A percentile compares a stretch with the other conserved stretches of the same genome.
Conservation (phyloP, 805 yeast genomes). For the Saccharomycopsis sp. region DNA sequence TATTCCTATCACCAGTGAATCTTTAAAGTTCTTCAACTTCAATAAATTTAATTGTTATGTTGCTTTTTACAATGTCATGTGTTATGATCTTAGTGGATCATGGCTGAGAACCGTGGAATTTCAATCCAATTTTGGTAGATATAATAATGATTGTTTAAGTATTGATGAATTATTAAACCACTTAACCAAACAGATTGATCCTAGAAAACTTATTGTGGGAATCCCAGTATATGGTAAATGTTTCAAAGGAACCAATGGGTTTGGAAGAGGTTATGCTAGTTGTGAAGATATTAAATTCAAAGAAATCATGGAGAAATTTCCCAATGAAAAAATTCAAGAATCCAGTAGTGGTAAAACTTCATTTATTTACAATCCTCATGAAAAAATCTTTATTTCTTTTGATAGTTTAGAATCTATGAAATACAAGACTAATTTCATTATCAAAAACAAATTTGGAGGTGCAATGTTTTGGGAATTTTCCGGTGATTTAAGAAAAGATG, state of each 20-base stretch:
- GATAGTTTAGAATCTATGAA: conserved; percentile 49
- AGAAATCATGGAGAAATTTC: conserved; percentile 36
- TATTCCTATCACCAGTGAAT: conserved; percentile 53
- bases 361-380: conserved; percentile 9
- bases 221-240: conserved; percentile 80
- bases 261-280: conserved; percentile 35
- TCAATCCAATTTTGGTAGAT: conserved; percentile 57
- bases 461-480: conserved; percentile 95
- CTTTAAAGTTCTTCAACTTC: conserved; percentile 34
- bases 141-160: conserved; percentile 31
- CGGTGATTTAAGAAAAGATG: conserved; percentile 43
- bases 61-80: conserved; percentile 78
- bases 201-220: conserved; percentile 59
- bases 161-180: conserved; percentile 36
- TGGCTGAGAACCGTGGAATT: conserved; percentile 57
- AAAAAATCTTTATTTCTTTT: conserved; percentile 42
- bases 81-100: conserved; percentile 77
- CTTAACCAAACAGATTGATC: conserved; percentile 30
- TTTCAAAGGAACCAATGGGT: conserved; percentile 32
- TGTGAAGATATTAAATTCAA: conserved; percentile 45
- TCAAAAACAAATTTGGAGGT: conserved; percentile 49
- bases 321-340: conserved; percentile 12
- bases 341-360: background rate
- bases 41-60: conserved; percentile 46
- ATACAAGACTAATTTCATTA: conserved; percentile 51